phyloP scores from a whole-genome alignment of 2,329 filamentous ascomycete species.

The Mollisia scopiformis region DNA sequence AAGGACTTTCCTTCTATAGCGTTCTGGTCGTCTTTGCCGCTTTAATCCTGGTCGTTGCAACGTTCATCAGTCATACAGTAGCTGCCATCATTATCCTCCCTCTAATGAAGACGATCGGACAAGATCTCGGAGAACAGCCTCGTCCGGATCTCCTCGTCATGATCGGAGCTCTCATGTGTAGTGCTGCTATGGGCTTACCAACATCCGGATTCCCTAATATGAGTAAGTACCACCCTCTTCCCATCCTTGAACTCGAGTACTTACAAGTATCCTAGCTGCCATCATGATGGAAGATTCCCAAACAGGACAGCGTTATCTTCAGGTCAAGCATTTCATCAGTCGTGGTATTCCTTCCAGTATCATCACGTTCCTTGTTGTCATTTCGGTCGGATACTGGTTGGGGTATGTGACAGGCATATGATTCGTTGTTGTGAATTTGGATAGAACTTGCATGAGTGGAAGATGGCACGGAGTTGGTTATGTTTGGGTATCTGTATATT shows the following conservation, averaged over 20 bases:
- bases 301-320: conserved; percentile 87
- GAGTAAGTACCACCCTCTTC: conserved; percentile 68
- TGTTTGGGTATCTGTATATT: not conserved
- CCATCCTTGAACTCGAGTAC: not conserved
- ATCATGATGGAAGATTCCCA: conserved; percentile 98
- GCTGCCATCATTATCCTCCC: conserved; percentile 94
- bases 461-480: not conserved
- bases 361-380: conserved; percentile 77
- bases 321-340: conserved; percentile 93
- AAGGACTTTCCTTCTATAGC: conserved; percentile 81
- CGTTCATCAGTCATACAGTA: conserved; percentile 97
- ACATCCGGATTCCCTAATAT: conserved; percentile 98
- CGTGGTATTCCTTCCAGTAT: conserved; percentile 88
- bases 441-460: not conserved
- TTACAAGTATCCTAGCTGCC: conserved; percentile 64
- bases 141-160: conserved; percentile 96
- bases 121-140: conserved; percentile 76
- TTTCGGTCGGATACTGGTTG: conserved; percentile 87
- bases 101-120: conserved; percentile 84
- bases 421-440: not conserved
- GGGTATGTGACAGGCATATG: conserved; percentile 60
- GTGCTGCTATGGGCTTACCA: conserved; percentile 94
- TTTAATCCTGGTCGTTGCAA: conserved; percentile 89
- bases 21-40: conserved; percentile 84
- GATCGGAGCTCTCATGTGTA: conserved; percentile 94